These are phyloP conservation scores for Schoenoplectus tabernaemontani DNA, from an alignment of 202 grass and related monocot genomes.

Conservation along the genomic window DNA sequence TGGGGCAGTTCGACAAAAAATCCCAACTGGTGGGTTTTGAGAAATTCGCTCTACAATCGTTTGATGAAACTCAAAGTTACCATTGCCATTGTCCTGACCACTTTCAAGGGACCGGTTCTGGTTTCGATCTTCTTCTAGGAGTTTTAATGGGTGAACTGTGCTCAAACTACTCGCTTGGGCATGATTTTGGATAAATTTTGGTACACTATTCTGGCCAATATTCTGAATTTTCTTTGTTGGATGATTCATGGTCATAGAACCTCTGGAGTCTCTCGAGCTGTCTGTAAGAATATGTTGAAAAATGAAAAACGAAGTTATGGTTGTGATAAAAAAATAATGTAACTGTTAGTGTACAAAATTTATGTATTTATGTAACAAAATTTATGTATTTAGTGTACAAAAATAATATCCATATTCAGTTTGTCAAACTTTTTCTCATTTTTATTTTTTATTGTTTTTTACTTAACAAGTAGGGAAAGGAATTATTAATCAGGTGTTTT, in stretches of 20 bases:
- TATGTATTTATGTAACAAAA: neutral
- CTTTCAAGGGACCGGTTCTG: slow-evolving; percentile 34
- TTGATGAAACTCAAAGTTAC: slow-evolving; percentile 78
- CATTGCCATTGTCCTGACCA: slow-evolving; percentile 47
- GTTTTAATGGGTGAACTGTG: slow-evolving; percentile 66
- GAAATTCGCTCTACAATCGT: slow-evolving; percentile 29
- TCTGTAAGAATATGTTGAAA: slow-evolving; percentile 33
- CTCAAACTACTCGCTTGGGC: slow-evolving; percentile 42
- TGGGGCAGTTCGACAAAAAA: slow-evolving; percentile 51
- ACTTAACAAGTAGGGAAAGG: neutral
- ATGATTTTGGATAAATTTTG: slow-evolving; percentile 37
- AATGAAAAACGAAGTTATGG: too few species aligned
- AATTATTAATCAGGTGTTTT: too few species aligned
- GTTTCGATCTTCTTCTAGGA: slow-evolving; percentile 47
- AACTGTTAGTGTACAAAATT: neutral
- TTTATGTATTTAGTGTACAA: too few species aligned
- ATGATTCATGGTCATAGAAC: slow-evolving; percentile 18
- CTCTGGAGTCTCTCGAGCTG: slow-evolving; percentile 40
- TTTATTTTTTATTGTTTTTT: neutral
- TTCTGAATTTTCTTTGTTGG: slow-evolving; percentile 22
- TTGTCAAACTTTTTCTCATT: too few species aligned
- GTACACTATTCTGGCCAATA: slow-evolving; percentile 26
- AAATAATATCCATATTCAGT: neutral
- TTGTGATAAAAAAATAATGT: too few species aligned
- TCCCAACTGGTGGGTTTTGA: slow-evolving; percentile 34